Evolutionary conservation across 2,329 filamentous ascomycete species (phyloP), one percentile per base, ranked within the genome.

Genomic region (Ceratocystis ficicola): DNA sequence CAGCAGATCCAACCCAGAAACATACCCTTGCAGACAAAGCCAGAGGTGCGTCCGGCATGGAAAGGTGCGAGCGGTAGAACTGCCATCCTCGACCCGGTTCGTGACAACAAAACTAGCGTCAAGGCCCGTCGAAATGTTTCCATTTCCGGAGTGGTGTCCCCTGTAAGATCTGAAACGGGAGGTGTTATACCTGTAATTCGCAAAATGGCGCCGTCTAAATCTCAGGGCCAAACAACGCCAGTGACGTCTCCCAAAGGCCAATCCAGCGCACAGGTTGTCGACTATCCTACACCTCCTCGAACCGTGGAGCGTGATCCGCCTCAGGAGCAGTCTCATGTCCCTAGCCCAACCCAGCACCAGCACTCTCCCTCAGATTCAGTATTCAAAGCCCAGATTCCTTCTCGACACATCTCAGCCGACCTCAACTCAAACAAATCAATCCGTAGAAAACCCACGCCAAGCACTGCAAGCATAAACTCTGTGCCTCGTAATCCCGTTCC

Each of bases 11-110:
- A 41, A 22, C 4, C 48, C 15, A 44, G 52, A 41, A 30, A 8
- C 17, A 59, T 6, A n/a, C 59, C 10, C 22, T 3, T 6, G 2
- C 20, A 52, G 55, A 22, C 55, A 22, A 28, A 22, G 30, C 20
- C 32, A 64, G 77, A 80, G 30, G 77, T 72, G 63, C 77, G 79
- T 25, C 83, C 85, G 4, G 79, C 85, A 66, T 91, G 88, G 88
- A 86, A 85, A 70, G 88, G 88, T 20, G 84, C 85, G 46, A 90
- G 85, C 72, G 88, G 88, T 32, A 83, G 88, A 69, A 80, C 80
- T 52, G 78, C 82, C 44, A 78, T 89, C 66, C 81, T 88, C 44
- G 80, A 81, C 57, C 85, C 87, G 2, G 80, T 89, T 46, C 80
- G 78, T 71, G 86, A 89, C 72, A 82, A 22, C 8, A 44, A 68